A percentile compares a stretch with the other conserved stretches of the same genome.
Evolutionary conservation across 768 basidiomycete species (phyloP).

Genomic region (Boletus sensibilis): DNA sequence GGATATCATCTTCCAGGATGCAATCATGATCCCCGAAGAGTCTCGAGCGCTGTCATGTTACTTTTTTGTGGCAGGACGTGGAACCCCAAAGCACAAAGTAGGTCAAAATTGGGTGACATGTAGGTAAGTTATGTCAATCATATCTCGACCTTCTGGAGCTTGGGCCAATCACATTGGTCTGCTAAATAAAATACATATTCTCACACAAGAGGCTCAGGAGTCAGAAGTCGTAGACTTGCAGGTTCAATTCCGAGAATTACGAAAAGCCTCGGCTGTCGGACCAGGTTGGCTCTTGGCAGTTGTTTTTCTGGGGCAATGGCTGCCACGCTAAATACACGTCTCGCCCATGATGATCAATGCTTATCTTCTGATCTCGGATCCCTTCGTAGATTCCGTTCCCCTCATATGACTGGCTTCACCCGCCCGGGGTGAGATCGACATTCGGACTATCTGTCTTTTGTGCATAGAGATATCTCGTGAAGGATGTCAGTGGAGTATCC

Average conservation of each 20-base stretch:
- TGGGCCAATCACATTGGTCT: neutral
- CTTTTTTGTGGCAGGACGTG: too few relatives aligned
- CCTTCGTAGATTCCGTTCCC: neutral
- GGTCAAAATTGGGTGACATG: too few relatives aligned
- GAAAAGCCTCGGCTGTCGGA: neutral
- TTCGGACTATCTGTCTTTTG: neutral
- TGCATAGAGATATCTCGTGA: neutral
- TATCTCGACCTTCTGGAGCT: neutral
- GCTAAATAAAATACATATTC: neutral
- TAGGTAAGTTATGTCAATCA: neutral
- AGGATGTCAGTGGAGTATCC: conserved; percentile 3
- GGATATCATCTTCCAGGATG: too few relatives aligned
- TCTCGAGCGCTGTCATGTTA: too few relatives aligned
- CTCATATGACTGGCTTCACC: neutral
- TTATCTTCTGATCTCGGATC: neutral
- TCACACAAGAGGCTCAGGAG: neutral
- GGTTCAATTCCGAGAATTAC: neutral
- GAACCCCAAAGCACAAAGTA: too few relatives aligned
- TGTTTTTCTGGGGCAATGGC: neutral
- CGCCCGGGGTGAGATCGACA: neutral
- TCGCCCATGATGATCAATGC: neutral
- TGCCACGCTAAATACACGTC: neutral
- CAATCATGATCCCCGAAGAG: too few relatives aligned
- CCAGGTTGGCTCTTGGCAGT: neutral
- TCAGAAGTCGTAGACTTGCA: neutral